Base-by-base conservation (phyloP, 179 eudicot genomes). In the Nepenthes alata region DNA sequence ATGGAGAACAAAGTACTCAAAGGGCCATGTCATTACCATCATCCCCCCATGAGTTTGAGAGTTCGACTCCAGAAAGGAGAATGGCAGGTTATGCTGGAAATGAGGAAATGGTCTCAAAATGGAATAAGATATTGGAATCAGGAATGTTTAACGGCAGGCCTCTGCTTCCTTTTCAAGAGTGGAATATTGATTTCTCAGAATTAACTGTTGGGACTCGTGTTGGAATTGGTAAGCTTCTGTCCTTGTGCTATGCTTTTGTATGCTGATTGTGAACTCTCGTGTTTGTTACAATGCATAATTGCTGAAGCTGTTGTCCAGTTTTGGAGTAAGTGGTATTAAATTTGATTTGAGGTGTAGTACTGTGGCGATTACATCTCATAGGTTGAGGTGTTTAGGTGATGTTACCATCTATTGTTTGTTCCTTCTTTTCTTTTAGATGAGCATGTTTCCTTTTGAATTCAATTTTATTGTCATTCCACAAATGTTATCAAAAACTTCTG, bases 161-260 rank as follows among this genome's bases (percentile, higher is more conserved):
- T 41, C 76, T 94, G 59, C 80, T 94, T 62, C 97, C 99, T 55
- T 94, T 71, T 68, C 87, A 82, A 39, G 99, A 90, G 73, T 94
- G 99, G 99, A 87, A 94, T 69, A 94, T 94, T 71, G 95, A 90
- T 68, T 94, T 76, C 74, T 79, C 89, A 57, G 99, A 94, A 64
- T 68, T 94, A 60, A 85, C 91, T n/a, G 91, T 90, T 58, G 96
- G 99, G 64, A 90, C 97, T 68, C 99, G 99, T 66, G 96, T 94
- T 62, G 99, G 99, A 55, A 94, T 94, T 55, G 99, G 99, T 94
- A 75, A 82, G 82, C 53, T 8, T 53, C 59, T 53, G 51, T 64
- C 61, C 47, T 51, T 48, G 16, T 37, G 8, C 25, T 25, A 35
- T 63, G n/a, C 12, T 53, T 15, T 11, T 16, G 37, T 35, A 25